A percentile compares a stretch with the other conserved stretches of the same genome.
phyloP scores from a whole-genome alignment of 2,329 filamentous ascomycete genomes.

The Rhinocladiella similis region DNA sequence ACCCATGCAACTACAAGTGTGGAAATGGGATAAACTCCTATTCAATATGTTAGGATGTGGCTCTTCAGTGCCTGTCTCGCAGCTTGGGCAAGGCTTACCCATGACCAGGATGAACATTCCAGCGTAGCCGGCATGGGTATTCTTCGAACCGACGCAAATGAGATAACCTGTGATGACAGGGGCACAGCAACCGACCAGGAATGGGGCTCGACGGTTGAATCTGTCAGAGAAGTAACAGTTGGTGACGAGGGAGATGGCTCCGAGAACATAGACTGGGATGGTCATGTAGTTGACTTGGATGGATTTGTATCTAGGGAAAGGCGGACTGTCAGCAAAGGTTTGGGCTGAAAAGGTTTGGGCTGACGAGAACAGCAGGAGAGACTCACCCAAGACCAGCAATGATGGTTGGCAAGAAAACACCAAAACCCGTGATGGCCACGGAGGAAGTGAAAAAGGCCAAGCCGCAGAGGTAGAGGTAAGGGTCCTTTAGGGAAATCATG shows the following conservation, averaged over 20 bases:
- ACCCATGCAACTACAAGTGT: slow-evolving; percentile 35
- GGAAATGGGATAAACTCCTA: slow-evolving; percentile 32
- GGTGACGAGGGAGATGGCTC: slow-evolving; percentile 33
- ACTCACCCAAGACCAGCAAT: slow-evolving; percentile 20
- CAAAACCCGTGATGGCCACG: slow-evolving; percentile 16
- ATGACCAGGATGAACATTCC: slow-evolving; percentile 36
- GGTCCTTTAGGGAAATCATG: slow-evolving; percentile 26
- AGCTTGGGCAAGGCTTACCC: slow-evolving; percentile 11
- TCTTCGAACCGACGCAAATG: slow-evolving; percentile 34
- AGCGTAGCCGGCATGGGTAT: slow-evolving; percentile 34
- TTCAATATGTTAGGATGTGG: slow-evolving; percentile 2
- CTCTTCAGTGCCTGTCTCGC: too few relatives aligned
- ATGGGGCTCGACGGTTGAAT: slow-evolving; percentile 33
- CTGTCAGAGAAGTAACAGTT: slow-evolving; percentile 33
- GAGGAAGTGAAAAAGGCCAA: slow-evolving; percentile 37
- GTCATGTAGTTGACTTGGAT: slow-evolving; percentile 51
- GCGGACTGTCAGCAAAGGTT: not conserved
- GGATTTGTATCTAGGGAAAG: slow-evolving; percentile 5
- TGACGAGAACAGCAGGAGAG: too few relatives aligned
- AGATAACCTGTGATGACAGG: slow-evolving; percentile 37
- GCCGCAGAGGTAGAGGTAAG: slow-evolving; percentile 9
- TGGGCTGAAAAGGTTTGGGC: too few relatives aligned
- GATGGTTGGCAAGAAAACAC: slow-evolving; percentile 19
- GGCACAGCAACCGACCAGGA: slow-evolving; percentile 34
- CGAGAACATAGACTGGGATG: slow-evolving; percentile 57